Evolutionary conservation across 768 basidiomycete species (phyloP).

Genomic region (Amanita thiersii): DNA sequence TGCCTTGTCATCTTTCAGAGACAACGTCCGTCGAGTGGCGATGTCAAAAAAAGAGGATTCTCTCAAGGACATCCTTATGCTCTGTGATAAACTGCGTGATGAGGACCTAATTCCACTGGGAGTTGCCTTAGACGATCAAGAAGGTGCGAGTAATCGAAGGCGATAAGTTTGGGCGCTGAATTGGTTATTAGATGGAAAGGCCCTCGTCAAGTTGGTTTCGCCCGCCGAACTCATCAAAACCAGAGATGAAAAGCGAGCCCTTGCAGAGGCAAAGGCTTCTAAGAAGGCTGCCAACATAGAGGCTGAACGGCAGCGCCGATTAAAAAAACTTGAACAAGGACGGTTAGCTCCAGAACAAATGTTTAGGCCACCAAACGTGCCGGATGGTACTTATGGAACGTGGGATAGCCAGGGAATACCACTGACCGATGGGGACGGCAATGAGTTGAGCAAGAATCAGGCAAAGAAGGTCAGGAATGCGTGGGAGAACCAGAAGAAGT

Average conservation of each 20-base stretch:
- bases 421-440: slow-evolving; percentile 74
- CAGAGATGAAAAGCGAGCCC: slow-evolving; percentile 82
- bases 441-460: slow-evolving; percentile 76
- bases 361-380: slow-evolving; percentile 78
- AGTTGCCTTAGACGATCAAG: slow-evolving; percentile 94
- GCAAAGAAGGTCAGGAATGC: slow-evolving; percentile 75
- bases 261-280: slow-evolving; percentile 64
- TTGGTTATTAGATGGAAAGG: slow-evolving; percentile 68
- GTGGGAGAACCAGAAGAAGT: slow-evolving; percentile 62
- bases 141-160: slow-evolving; percentile 43
- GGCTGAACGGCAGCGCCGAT: slow-evolving; percentile 56
- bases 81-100: slow-evolving; percentile 89
- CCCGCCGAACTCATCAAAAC: slow-evolving; percentile 74
- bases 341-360: slow-evolving; percentile 64
- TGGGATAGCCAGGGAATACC: slow-evolving; percentile 88
- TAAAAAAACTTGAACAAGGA: slow-evolving; percentile 82
- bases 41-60: slow-evolving; percentile 61
- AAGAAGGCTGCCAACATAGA: slow-evolving; percentile 70
- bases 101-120: slow-evolving; percentile 88
- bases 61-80: slow-evolving; percentile 71
- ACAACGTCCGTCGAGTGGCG: slow-evolving; percentile 77
- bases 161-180: slow-evolving; percentile 9
- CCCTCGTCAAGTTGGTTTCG: slow-evolving; percentile 86
- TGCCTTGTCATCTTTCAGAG: slow-evolving; percentile 82
- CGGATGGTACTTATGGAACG: slow-evolving; percentile 63